Conservation (phyloP, 2,329 filamentous ascomycete genomes). For the Tolypocladium amazonense region DNA sequence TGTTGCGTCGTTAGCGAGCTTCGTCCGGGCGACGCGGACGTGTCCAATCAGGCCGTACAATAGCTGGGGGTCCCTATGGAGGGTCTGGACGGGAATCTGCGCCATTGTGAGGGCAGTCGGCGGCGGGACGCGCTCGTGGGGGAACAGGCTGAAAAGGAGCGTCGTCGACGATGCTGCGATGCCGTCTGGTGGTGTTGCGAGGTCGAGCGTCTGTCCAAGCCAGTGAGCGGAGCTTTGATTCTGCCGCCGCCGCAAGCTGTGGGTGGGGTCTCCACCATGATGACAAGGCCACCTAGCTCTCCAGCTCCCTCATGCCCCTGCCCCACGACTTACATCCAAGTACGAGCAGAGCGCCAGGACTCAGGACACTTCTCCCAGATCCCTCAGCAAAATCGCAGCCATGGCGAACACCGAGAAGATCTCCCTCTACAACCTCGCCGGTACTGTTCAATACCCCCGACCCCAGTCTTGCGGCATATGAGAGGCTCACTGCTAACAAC, state of each 20-base stretch:
- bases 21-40: not conserved
- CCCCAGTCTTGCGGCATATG: not conserved
- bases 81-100: slow-evolving; percentile 80
- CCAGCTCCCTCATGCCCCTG: not conserved
- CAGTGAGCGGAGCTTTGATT: slow-evolving; percentile 9
- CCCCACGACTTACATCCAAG: not conserved
- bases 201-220: not conserved
- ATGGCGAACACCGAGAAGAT: slow-evolving; percentile 42
- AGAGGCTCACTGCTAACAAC: not conserved
- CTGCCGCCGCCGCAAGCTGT: slow-evolving; percentile 6
- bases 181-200: not conserved
- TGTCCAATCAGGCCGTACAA: slow-evolving; percentile 56
- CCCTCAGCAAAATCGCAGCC: slow-evolving; percentile 1
- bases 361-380: not conserved
- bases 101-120: slow-evolving; percentile 50
- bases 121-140: slow-evolving; percentile 3
- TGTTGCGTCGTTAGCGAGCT: slow-evolving; percentile 24
- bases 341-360: not conserved
- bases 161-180: not conserved
- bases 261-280: not conserved
- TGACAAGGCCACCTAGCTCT: not conserved
- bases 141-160: not conserved
- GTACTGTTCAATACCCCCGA: slow-evolving; percentile 25
- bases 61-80: slow-evolving; percentile 94
- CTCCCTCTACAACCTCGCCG: slow-evolving; percentile 56